Base-by-base conservation (phyloP, 2,329 filamentous ascomycete species). In the Akanthomyces muscarius region DNA sequence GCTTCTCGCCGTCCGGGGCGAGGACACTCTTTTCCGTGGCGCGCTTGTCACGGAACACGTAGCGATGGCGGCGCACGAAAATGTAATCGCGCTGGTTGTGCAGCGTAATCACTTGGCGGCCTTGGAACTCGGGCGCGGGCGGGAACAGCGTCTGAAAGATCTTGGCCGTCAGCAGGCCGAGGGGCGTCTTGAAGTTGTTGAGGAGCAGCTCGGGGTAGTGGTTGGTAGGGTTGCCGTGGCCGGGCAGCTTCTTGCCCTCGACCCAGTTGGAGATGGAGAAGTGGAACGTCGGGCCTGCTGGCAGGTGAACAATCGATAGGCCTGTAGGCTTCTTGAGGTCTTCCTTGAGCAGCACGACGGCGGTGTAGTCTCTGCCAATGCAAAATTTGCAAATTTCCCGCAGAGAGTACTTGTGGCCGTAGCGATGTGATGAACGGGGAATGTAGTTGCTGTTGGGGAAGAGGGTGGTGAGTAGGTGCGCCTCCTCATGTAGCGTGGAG, bases 31-130 rank as follows among this genome's bases (percentile, higher is more conserved):
- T 97, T 78, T 98, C 95, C 0, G 89, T 92, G 62, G 86, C 82
- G 13, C 89, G 83, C 80, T 95, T 96, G 64, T 98, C 92, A 16
- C 95, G 85, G 78, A 99, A 97, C 1, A 96, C 85, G 72, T 99
- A 99, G 53, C 95, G 83, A 75, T 98, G 93, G 44, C 93, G 83
- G 5, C 95, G 84, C 58, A 98, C 83, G 74, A 99, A 99, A 69
- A 98, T 95, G 75, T 94, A 98, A 76, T 98, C 94, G 66, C 94
- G 89, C 79, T 97, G 93, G 70, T 97, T 97, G 76, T 97, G 92
- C 59, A 97, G 78, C 0, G 94, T 97, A 10, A 97, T 87, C 1
- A 97, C 93, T 71, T 97, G 93, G 28, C 94, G 82, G 5, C 94
- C 94, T 68, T 89, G 83, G 6, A 98, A 80, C 70, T 98, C 91